Conservation (phyloP, 2,329 filamentous ascomycete genomes). For the Lasiodiplodia sp. region DNA sequence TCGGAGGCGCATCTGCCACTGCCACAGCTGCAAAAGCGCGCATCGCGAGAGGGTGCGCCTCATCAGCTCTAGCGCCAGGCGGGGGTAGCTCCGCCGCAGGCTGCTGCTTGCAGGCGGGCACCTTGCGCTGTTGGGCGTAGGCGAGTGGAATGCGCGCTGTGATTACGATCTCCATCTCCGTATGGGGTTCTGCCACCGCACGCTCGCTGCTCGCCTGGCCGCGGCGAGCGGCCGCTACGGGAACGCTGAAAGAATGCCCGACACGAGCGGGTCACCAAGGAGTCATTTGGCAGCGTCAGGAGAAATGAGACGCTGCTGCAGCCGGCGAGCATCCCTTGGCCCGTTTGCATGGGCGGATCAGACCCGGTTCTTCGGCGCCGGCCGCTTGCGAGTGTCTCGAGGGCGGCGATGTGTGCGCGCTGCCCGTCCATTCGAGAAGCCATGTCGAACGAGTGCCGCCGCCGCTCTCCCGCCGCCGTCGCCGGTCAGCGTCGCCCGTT, state of each 20-base stretch:
- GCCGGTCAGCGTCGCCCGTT: slow-evolving; percentile 10
- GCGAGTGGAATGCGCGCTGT: slow-evolving; percentile 24
- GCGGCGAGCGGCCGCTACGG: slow-evolving; percentile 19
- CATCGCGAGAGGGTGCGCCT: slow-evolving; percentile 21
- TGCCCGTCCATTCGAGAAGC: slow-evolving; percentile 12
- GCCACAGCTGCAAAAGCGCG: slow-evolving; percentile 20
- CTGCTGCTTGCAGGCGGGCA: slow-evolving; percentile 24
- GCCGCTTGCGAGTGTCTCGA: slow-evolving; percentile 28
- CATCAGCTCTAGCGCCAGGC: slow-evolving; percentile 21
- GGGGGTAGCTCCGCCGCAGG: slow-evolving; percentile 20
- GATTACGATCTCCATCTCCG: slow-evolving; percentile 31
- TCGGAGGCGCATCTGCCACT: slow-evolving; percentile 15
- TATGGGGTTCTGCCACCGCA: slow-evolving; percentile 26
- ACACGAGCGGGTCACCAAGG: slow-evolving; percentile 25
- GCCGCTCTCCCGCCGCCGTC: slow-evolving; percentile 18
- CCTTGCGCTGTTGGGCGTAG: slow-evolving; percentile 26
- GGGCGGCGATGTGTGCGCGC: slow-evolving; percentile 23
- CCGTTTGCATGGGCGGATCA: slow-evolving; percentile 29
- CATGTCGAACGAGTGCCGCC: slow-evolving; percentile 16
- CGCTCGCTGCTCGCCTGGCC: slow-evolving; percentile 25
- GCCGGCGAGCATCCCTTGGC: slow-evolving; percentile 30
- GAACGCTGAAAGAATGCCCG: slow-evolving; percentile 26
- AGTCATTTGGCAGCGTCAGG: slow-evolving; percentile 26
- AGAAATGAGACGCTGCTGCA: slow-evolving; percentile 29
- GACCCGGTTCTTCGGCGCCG: slow-evolving; percentile 21